Percentiles rank a stretch among this genome's conserved stretches.
Evolutionary conservation across 2,329 filamentous ascomycete species (phyloP).

Genomic region (Plectosphaerella plurivora): DNA sequence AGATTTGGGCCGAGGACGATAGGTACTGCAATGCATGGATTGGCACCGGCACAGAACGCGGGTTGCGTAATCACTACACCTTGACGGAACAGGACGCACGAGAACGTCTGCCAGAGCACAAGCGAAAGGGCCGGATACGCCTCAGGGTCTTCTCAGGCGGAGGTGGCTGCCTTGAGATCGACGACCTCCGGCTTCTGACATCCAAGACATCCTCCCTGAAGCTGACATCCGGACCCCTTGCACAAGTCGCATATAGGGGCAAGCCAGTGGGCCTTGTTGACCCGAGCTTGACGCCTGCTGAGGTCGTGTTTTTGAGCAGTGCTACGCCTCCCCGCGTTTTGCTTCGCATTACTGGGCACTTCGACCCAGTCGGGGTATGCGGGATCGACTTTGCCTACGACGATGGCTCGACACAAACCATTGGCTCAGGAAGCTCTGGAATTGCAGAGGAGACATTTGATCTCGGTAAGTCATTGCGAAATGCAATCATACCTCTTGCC

Average conservation of each 20-base stretch:
- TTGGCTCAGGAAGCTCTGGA: slow-evolving; percentile 75
- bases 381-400: slow-evolving; percentile 93
- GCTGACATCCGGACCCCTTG: slow-evolving; percentile 60
- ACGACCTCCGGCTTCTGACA: slow-evolving; percentile 68
- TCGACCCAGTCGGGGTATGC: slow-evolving; percentile 66
- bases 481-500: slow-evolving; percentile 3
- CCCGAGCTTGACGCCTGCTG: slow-evolving; percentile 66
- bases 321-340: slow-evolving; percentile 62
- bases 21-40: slow-evolving; percentile 76
- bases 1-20: slow-evolving; percentile 77
- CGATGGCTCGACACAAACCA: slow-evolving; percentile 76
- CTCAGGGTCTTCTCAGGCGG: slow-evolving; percentile 71
- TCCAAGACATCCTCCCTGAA: slow-evolving; percentile 72
- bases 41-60: slow-evolving; percentile 38
- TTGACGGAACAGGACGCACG: slow-evolving; percentile 74
- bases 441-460: slow-evolving; percentile 69
- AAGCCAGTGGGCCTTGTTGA: slow-evolving; percentile 68
- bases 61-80: slow-evolving; percentile 20
- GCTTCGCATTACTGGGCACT: slow-evolving; percentile 70
- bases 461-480: slow-evolving; percentile 54
- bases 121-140: slow-evolving; percentile 55
- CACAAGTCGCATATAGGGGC: slow-evolving; percentile 71
- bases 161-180: slow-evolving; percentile 68
- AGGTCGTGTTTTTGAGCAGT: slow-evolving; percentile 71
- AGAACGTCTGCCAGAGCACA: slow-evolving; percentile 64